These are phyloP conservation scores for Pistacia atlantica DNA, from an alignment of 345 rosid species.

Conservation along the genomic window DNA sequence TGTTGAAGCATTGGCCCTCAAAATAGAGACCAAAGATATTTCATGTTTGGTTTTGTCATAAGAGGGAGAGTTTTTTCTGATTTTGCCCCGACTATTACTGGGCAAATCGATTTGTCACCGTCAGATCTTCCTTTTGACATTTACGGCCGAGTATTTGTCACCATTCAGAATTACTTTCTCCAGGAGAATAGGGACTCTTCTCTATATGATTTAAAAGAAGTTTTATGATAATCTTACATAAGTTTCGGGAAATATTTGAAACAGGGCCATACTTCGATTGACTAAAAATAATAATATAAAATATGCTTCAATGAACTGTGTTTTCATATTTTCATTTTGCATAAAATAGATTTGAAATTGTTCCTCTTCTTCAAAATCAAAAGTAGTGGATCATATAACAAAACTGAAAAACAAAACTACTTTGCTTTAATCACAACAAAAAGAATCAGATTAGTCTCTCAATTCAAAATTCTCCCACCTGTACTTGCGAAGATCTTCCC, in stretches of 20 bases:
- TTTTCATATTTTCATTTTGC: slow-evolving; percentile 6
- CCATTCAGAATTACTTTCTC: too few species aligned
- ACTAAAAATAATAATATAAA: background rate
- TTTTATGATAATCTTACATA: too few species aligned
- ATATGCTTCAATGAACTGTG: background rate
- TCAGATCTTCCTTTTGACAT: background rate
- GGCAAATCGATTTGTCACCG: background rate
- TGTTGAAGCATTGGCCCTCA: background rate
- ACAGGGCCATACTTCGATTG: too few species aligned
- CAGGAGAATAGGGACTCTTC: too few species aligned
- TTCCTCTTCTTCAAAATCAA: slow-evolving; percentile 10
- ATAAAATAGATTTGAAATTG: background rate
- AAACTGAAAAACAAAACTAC: background rate
- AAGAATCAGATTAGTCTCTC: slow-evolving; percentile 14
- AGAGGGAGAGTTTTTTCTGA: too few species aligned
- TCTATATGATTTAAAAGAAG: too few species aligned
- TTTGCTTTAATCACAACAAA: slow-evolving; percentile 25
- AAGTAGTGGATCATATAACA: background rate
- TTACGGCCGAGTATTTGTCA: too few species aligned
- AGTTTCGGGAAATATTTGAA: too few species aligned
- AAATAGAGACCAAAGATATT: too few species aligned
- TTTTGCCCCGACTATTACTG: too few species aligned
- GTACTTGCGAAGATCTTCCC: background rate
- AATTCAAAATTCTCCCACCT: slow-evolving; percentile 22
- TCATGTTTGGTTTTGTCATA: too few species aligned